Conservation (phyloP, 768 basidiomycete species). For the Pholiota microspora region DNA sequence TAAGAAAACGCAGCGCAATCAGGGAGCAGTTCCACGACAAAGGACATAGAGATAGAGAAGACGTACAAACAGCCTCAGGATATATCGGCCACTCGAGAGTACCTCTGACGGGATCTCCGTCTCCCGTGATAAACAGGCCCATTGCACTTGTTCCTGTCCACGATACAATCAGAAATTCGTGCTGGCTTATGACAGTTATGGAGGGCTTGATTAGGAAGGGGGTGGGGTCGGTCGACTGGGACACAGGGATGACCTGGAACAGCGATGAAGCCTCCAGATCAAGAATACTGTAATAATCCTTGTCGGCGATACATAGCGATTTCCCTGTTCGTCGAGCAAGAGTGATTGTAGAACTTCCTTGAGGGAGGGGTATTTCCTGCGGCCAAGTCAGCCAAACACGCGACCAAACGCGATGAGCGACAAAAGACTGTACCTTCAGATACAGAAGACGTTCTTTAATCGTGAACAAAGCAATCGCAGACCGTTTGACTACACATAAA, state of each 20-base stretch:
- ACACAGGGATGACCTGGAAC: conserved; percentile 74
- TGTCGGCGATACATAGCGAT: conserved; percentile 73
- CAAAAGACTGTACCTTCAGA: conserved; percentile 43
- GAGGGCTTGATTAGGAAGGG: conserved; percentile 54
- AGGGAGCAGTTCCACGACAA: not conserved
- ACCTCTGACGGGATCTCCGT: conserved; percentile 87
- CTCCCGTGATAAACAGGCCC: conserved; percentile 82
- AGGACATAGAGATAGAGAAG: not conserved
- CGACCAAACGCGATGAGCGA: not conserved
- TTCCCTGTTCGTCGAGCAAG: conserved; percentile 62
- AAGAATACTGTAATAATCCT: conserved; percentile 71
- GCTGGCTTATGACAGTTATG: conserved; percentile 71
- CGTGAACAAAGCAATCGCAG: conserved; percentile 58
- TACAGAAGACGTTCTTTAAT: conserved; percentile 64
- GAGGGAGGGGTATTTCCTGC: conserved; percentile 71
- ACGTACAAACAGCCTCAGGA: conserved; percentile 74
- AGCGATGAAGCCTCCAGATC: conserved; percentile 72
- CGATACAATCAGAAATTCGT: conserved; percentile 84
- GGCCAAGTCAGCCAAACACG: not conserved
- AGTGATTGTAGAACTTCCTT: conserved; percentile 38
- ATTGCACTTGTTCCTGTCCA: conserved; percentile 81
- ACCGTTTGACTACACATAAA: conserved; percentile 72
- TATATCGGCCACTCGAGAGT: conserved; percentile 85
- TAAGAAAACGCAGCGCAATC: conserved; percentile 26
- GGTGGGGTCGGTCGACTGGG: conserved; percentile 53